phyloP scores from a whole-genome alignment of 106 monocot species.

The Dendrobium chrysotoxum region DNA sequence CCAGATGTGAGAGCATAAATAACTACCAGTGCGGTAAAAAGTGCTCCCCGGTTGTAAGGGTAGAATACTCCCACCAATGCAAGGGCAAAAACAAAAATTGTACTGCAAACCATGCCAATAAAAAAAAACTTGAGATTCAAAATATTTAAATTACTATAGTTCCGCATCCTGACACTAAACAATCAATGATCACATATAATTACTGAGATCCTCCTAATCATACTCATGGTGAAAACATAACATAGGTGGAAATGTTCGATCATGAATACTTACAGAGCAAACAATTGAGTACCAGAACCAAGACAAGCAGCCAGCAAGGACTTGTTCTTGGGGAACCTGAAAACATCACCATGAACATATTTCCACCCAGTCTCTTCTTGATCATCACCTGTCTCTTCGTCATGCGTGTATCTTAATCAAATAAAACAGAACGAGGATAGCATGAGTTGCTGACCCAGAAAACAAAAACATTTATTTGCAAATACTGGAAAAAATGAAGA shows the following conservation, averaged over 20 bases:
- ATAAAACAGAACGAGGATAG: slow-evolving; percentile 5
- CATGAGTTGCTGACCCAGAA: neutral
- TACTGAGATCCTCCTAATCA: neutral
- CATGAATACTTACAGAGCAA: slow-evolving; percentile 44
- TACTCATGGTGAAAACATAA: neutral
- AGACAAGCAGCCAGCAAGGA: slow-evolving; percentile 70
- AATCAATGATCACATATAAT: neutral
- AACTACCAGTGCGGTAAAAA: slow-evolving; percentile 68
- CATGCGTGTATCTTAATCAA: slow-evolving; percentile 57
- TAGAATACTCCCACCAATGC: slow-evolving; percentile 74
- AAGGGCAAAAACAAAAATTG: slow-evolving; percentile 57
- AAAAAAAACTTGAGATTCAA: neutral
- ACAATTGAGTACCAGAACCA: slow-evolving; percentile 77
- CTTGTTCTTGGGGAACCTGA: slow-evolving; percentile 62
- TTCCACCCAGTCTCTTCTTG: slow-evolving; percentile 88
- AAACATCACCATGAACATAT: slow-evolving; percentile 80
- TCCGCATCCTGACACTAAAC: neutral
- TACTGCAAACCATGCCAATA: slow-evolving; percentile 22
- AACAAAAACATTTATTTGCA: neutral
- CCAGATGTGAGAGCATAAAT: slow-evolving; percentile 81
- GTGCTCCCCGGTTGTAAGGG: slow-evolving; percentile 75
- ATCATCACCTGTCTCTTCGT: slow-evolving; percentile 68
- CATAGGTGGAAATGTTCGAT: neutral
- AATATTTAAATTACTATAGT: neutral
- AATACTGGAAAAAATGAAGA: neutral